Percentiles rank a stretch among this genome's conserved stretches.
These are phyloP conservation scores for Arthrobotrys pseudoclavata DNA, from an alignment of 2,329 filamentous ascomycete genomes.

Conservation along the genomic window DNA sequence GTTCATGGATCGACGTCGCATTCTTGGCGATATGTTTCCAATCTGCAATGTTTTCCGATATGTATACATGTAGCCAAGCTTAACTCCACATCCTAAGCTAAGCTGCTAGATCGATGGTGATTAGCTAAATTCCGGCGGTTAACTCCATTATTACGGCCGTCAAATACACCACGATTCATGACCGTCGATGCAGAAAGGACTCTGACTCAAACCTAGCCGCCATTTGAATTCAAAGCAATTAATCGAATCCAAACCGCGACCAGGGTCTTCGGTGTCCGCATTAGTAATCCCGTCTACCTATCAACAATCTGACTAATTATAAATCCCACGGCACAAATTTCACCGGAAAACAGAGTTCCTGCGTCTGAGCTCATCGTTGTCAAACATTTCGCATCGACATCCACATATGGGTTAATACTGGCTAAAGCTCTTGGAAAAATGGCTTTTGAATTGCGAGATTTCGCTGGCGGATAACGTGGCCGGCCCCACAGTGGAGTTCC, in stretches of 20 bases:
- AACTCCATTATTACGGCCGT: slow-evolving; percentile 21
- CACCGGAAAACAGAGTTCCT: slow-evolving; percentile 18
- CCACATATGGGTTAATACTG: slow-evolving; percentile 13
- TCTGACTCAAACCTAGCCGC: background rate
- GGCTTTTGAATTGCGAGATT: slow-evolving; percentile 40
- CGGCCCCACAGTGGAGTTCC: slow-evolving; percentile 18
- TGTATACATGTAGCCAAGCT: background rate
- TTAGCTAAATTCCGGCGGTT: slow-evolving; percentile 33
- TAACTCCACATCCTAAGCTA: background rate
- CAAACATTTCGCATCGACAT: slow-evolving; percentile 35
- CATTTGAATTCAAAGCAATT: background rate
- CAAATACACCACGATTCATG: background rate
- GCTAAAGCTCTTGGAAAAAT: background rate
- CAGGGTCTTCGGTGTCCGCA: background rate
- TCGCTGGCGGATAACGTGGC: slow-evolving; percentile 32
- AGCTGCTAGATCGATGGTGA: background rate
- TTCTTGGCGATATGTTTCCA: background rate
- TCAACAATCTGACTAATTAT: slow-evolving; percentile 15
- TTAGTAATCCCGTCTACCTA: slow-evolving; percentile 33
- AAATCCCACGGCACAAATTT: slow-evolving; percentile 57
- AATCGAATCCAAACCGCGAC: background rate
- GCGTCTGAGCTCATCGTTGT: slow-evolving; percentile 18
- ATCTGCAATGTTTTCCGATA: background rate
- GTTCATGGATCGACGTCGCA: background rate
- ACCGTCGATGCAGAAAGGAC: background rate